Evolutionary conservation across 176 grass and related monocot genomes (phyloP).

Genomic region (Avena atlantica): DNA sequence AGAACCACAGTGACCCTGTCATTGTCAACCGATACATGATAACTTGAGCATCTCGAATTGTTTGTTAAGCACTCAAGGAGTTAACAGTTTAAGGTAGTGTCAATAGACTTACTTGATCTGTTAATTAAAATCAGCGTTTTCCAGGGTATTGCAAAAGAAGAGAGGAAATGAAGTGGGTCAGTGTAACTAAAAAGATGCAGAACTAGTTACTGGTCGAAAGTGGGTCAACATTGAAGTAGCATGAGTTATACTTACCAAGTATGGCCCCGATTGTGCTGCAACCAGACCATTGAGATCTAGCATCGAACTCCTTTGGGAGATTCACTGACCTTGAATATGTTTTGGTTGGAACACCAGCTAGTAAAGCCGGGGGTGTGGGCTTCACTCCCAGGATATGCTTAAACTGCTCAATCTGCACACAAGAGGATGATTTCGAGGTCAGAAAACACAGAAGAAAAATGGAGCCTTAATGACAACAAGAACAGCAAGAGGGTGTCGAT

Average conservation of each 20-base stretch:
- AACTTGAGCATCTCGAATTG: constrained; percentile 20
- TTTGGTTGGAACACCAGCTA: constrained; percentile 50
- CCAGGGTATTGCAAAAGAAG: constrained; percentile 17
- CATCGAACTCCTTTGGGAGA: constrained; percentile 79
- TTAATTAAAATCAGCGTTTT: constrained; percentile 24
- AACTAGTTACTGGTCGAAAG: neutral
- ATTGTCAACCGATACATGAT: constrained; percentile 32
- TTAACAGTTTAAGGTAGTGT: constrained; percentile 15
- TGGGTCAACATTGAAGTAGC: neutral
- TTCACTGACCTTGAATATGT: constrained; percentile 49
- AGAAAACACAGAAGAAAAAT: neutral
- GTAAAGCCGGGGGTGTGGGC: constrained; percentile 46
- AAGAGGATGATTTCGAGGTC: neutral
- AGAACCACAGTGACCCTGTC: constrained; percentile 89
- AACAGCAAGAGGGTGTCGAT: neutral
- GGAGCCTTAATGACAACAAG: neutral
- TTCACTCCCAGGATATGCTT: constrained; percentile 91
- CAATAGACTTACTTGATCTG: constrained; percentile 83
- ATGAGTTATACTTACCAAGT: constrained; percentile 62
- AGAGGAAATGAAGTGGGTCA: neutral
- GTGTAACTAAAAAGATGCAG: constrained; percentile 24
- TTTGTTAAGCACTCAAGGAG: neutral
- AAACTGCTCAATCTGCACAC: constrained; percentile 72
- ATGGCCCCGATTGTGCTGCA: constrained; percentile 86
- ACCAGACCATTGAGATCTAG: constrained; percentile 74